Percentiles rank a stretch among this genome's conserved stretches.
Conservation (phyloP, 352 stramenopile genomes). For the Phytophthora pseudosyringae region DNA sequence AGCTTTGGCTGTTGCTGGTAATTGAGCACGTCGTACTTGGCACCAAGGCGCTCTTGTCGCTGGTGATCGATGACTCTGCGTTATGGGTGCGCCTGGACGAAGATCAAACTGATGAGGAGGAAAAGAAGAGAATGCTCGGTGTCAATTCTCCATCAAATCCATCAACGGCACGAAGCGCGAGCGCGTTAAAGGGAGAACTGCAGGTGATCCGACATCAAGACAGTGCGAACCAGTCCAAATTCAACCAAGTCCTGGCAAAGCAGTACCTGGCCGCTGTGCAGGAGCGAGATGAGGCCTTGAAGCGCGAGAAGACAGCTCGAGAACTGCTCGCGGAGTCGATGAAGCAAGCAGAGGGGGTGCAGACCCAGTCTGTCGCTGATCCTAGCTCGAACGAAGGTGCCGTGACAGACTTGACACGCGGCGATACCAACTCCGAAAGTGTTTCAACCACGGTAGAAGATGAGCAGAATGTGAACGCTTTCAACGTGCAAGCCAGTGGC, state of each 20-base stretch:
- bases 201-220: not conserved
- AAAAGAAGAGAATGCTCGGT: slow-evolving; percentile 38
- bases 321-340: slow-evolving; percentile 38
- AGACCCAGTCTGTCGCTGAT: not conserved
- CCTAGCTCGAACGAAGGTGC: not conserved
- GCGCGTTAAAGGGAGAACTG: not conserved
- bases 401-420: not conserved
- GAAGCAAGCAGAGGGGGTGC: not conserved
- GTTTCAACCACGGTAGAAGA: not conserved
- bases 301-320: slow-evolving; percentile 37
- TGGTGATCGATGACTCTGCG: slow-evolving; percentile 73
- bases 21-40: slow-evolving; percentile 74
- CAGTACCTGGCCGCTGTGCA: slow-evolving; percentile 48
- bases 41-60: slow-evolving; percentile 66
- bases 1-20: slow-evolving; percentile 67
- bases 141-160: not conserved
- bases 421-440: not conserved
- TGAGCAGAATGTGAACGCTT: not conserved
- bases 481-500: not conserved
- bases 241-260: slow-evolving; percentile 49
- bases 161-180: slow-evolving; percentile 1
- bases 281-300: slow-evolving; percentile 52
- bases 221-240: slow-evolving; percentile 19
- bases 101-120: slow-evolving; percentile 58
- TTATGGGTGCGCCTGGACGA: slow-evolving; percentile 80